phyloP scores from a whole-genome alignment of 768 basidiomycete species.

The Vararia minispora region DNA sequence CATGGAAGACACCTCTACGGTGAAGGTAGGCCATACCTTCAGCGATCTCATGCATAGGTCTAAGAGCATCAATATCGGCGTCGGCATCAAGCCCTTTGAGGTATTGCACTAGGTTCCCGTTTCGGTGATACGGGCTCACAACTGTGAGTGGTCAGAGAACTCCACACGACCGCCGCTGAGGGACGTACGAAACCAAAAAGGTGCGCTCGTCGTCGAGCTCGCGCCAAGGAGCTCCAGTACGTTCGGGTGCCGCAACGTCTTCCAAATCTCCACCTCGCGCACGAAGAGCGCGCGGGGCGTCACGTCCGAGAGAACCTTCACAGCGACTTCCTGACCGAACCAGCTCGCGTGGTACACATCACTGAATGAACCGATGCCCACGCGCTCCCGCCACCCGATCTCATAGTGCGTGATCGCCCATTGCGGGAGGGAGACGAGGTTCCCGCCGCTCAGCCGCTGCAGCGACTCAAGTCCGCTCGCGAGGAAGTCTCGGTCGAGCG shows the following conservation, averaged over 20 bases:
- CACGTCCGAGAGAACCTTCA: slow-evolving; percentile 54
- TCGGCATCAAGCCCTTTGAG: slow-evolving; percentile 25
- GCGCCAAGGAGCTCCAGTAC: slow-evolving; percentile 68
- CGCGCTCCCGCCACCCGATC: slow-evolving; percentile 51
- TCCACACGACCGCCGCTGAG: slow-evolving; percentile 18
- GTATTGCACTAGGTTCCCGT: slow-evolving; percentile 50
- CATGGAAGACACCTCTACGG: slow-evolving; percentile 52
- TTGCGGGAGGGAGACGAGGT: slow-evolving; percentile 31
- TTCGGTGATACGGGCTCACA: slow-evolving; percentile 60
- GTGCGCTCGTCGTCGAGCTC: slow-evolving; percentile 51
- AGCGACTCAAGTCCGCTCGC: slow-evolving; percentile 61
- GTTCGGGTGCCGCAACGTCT: slow-evolving; percentile 48
- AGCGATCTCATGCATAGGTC: slow-evolving; percentile 61
- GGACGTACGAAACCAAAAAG: slow-evolving; percentile 56
- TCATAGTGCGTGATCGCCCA: slow-evolving; percentile 79
- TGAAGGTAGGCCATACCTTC: slow-evolving; percentile 76
- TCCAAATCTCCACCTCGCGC: slow-evolving; percentile 61
- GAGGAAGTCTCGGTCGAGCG: slow-evolving; percentile 54
- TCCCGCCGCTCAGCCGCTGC: slow-evolving; percentile 37
- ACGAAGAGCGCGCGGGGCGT: slow-evolving; percentile 53
- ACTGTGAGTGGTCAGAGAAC: too few species aligned
- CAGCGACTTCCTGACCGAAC: slow-evolving; percentile 49
- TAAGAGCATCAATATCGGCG: slow-evolving; percentile 33
- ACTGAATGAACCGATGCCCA: slow-evolving; percentile 67
- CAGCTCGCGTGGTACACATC: slow-evolving; percentile 68